Evolutionary conservation across 306 rosid species (phyloP).

Genomic region (Trifolium subterraneum): DNA sequence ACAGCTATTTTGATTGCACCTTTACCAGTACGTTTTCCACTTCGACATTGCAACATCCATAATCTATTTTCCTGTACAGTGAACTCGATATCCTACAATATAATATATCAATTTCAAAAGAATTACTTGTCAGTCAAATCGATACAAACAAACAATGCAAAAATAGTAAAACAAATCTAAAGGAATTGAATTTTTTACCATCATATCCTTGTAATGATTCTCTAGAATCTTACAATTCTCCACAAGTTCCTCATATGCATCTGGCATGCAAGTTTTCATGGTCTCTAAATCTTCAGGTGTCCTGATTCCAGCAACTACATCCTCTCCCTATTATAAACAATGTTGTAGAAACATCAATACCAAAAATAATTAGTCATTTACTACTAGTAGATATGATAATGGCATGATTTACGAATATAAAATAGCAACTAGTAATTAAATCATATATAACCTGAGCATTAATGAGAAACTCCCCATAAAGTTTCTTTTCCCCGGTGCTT

Average conservation of each 20-base stretch:
- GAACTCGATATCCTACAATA: slow-evolving; percentile 89
- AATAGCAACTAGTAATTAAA: slow-evolving; percentile 35
- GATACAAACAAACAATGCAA: neutral
- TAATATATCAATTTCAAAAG: slow-evolving; percentile 9
- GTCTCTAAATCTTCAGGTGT: slow-evolving; percentile 85
- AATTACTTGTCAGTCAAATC: neutral
- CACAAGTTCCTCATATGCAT: slow-evolving; percentile 87
- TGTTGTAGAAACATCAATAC: slow-evolving; percentile 32
- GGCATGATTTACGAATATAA: slow-evolving; percentile 15
- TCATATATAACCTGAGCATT: slow-evolving; percentile 83
- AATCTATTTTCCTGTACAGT: slow-evolving; percentile 95
- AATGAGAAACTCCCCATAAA: slow-evolving; percentile 91
- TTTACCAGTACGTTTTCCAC: slow-evolving; percentile 92
- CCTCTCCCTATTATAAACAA: slow-evolving; percentile 78
- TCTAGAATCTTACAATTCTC: slow-evolving; percentile 92
- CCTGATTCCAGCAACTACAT: slow-evolving; percentile 97
- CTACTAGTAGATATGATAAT: slow-evolving; percentile 1
- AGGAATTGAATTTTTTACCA: slow-evolving; percentile 56
- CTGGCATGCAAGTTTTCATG: slow-evolving; percentile 89
- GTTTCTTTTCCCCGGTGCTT: slow-evolving; percentile 94
- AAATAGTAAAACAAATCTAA: slow-evolving; percentile 1
- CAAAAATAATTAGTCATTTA: slow-evolving; percentile 14
- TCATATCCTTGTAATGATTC: slow-evolving; percentile 95
- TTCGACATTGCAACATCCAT: slow-evolving; percentile 98
- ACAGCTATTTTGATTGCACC: slow-evolving; percentile 95